Percentiles rank a stretch among this genome's conserved stretches.
These are phyloP conservation scores for Cafeteria roenbergensis DNA, from an alignment of 108 stramenopile species.

Conservation along the genomic window DNA sequence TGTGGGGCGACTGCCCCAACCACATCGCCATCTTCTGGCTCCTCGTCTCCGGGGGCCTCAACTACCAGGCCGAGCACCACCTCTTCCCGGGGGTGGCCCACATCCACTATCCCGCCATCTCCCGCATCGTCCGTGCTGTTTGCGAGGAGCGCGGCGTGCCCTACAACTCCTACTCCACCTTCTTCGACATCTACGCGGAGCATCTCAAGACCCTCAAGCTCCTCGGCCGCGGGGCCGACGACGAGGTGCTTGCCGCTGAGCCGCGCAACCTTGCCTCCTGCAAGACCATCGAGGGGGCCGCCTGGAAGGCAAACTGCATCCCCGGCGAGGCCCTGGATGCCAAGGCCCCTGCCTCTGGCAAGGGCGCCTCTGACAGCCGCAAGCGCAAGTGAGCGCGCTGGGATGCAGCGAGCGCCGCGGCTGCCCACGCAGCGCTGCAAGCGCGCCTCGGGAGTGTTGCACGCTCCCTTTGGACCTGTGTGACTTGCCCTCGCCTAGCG, in stretches of 20 bases:
- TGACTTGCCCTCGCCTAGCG: too few species aligned
- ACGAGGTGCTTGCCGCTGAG: background rate
- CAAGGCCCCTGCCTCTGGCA: too few species aligned
- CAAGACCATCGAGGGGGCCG: too few species aligned
- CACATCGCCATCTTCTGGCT: background rate
- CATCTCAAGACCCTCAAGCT: background rate
- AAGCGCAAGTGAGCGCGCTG: too few species aligned
- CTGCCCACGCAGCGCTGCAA: too few species aligned
- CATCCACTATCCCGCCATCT: slow-evolving; percentile 90
- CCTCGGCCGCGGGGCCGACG: background rate
- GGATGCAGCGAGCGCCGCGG: too few species aligned
- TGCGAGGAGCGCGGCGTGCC: slow-evolving; percentile 77
- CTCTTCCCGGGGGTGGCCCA: slow-evolving; percentile 73
- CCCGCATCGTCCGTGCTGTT: slow-evolving; percentile 74
- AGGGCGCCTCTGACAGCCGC: too few species aligned
- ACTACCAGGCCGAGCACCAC: slow-evolving; percentile 85
- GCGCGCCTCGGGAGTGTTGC: too few species aligned
- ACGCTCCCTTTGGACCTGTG: too few species aligned
- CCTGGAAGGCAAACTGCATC: too few species aligned
- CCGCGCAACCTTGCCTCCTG: too few species aligned
- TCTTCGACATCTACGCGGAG: background rate
- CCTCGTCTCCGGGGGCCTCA: slow-evolving; percentile 65
- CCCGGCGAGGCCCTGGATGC: too few species aligned
- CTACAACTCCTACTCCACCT: slow-evolving; percentile 58
- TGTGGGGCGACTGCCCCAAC: background rate